Percentiles rank a stretch among this genome's conserved stretches.
Evolutionary conservation across 202 grass and related monocot species (phyloP).

Genomic region (Setaria italica): DNA sequence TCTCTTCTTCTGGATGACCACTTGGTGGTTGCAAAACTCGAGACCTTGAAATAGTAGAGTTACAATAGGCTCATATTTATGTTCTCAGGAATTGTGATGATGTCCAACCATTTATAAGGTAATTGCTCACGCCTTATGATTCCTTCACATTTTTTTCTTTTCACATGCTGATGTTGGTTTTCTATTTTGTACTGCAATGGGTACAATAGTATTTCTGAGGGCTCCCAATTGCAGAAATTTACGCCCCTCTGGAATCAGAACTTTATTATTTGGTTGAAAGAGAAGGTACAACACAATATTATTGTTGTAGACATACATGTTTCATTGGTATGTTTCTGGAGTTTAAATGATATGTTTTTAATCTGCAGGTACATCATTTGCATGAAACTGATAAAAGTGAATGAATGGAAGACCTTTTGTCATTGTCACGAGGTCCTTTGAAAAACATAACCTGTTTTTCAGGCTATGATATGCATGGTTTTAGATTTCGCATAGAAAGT

Average conservation of each 20-base stretch:
- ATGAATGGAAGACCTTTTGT: background rate
- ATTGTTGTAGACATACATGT: background rate
- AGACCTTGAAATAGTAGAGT: background rate
- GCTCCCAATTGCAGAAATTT: background rate
- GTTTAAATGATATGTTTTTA: background rate
- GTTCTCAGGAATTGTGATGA: background rate
- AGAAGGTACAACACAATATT: background rate
- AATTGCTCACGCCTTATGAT: background rate
- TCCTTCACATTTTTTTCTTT: background rate
- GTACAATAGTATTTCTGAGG: background rate
- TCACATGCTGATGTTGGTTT: background rate
- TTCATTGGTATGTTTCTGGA: background rate
- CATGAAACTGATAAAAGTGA: conserved; percentile 2
- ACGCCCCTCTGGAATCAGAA: background rate
- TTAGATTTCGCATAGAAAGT: background rate
- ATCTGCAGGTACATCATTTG: background rate
- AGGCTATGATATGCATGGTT: background rate
- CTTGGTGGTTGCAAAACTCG: background rate
- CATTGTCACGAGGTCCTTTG: background rate
- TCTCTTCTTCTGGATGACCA: background rate
- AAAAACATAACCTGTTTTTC: background rate
- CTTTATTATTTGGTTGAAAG: background rate
- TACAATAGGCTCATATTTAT: conserved; percentile 16
- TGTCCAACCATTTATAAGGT: conserved; percentile 16
- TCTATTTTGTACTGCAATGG: background rate